Conservation (phyloP, 176 grass and related monocot genomes). For the Phragmites australis region DNA sequence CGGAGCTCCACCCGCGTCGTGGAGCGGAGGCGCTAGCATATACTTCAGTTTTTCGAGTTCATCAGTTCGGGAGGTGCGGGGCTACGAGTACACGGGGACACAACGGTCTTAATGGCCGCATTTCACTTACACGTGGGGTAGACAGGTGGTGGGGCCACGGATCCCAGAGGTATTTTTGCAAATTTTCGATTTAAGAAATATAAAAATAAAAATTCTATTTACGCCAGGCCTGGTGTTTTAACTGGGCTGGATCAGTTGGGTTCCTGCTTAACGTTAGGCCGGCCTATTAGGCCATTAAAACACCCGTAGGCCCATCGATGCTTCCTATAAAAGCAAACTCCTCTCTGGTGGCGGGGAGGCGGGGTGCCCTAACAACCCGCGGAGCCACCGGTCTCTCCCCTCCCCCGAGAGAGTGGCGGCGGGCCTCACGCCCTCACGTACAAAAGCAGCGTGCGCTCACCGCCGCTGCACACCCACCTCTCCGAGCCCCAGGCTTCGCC, state of each 20-base stretch:
- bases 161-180: too few relatives aligned
- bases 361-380: slow-evolving; percentile 44
- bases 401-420: slow-evolving; percentile 39
- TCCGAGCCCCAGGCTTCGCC: background rate
- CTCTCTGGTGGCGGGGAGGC: background rate
- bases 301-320: background rate
- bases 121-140: too few relatives aligned
- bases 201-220: too few relatives aligned
- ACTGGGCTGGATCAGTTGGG: background rate
- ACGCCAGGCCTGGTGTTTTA: too few relatives aligned
- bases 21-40: too few relatives aligned
- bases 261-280: background rate
- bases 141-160: too few relatives aligned
- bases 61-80: background rate
- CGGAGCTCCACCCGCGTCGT: background rate
- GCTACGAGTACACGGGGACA: too few relatives aligned
- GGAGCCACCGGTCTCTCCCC: slow-evolving; percentile 31
- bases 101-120: too few relatives aligned
- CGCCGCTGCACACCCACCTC: background rate
- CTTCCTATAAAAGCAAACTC: slow-evolving; percentile 20
- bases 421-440: slow-evolving; percentile 29
- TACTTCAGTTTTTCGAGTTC: background rate
- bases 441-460: slow-evolving; percentile 4
- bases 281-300: background rate
- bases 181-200: too few relatives aligned